Percentiles rank a stretch among this genome's conserved stretches.
These are phyloP conservation scores for Alternaria hordeiaustralica DNA, from an alignment of 2,329 filamentous ascomycete genomes.

Conservation along the genomic window DNA sequence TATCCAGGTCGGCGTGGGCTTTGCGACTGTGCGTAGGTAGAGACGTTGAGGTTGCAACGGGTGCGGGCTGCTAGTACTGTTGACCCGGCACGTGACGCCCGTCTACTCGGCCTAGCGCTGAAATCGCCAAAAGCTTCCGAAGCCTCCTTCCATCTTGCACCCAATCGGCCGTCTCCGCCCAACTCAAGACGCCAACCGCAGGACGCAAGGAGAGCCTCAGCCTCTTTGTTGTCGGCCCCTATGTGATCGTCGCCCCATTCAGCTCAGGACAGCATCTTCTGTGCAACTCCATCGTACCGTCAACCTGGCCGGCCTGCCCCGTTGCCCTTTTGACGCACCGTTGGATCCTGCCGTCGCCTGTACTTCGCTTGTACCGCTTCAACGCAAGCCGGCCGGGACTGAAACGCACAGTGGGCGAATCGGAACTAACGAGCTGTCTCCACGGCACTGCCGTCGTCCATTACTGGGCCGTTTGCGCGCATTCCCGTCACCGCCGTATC, in stretches of 20 bases:
- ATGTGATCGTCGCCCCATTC: neutral
- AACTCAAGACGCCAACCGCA: constrained; percentile 1
- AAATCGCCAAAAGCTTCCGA: constrained; percentile 4
- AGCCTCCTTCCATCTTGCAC: neutral
- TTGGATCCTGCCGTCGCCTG: constrained; percentile 1
- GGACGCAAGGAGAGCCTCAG: constrained; percentile 3
- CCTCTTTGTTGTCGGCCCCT: constrained; percentile 11
- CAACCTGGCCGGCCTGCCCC: neutral
- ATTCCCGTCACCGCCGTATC: neutral
- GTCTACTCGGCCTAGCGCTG: constrained; percentile 4
- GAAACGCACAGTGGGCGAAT: constrained; percentile 6
- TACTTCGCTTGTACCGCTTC: constrained; percentile 2
- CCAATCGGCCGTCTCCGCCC: constrained; percentile 9
- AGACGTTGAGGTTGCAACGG: constrained; percentile 29
- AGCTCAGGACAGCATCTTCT: neutral
- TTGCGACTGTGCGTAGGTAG: constrained; percentile 29
- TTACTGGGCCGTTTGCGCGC: neutral
- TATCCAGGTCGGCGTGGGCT: constrained; percentile 17
- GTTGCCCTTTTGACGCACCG: constrained; percentile 5
- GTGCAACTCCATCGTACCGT: constrained; percentile 4
- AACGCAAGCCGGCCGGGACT: neutral
- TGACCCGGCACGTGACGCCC: constrained; percentile 7
- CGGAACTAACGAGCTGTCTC: neutral
- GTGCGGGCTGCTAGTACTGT: constrained; percentile 20
- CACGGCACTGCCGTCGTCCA: constrained; percentile 4